Base-by-base conservation (phyloP, 176 grass and related monocot species). In the Cymbopogon citratus region DNA sequence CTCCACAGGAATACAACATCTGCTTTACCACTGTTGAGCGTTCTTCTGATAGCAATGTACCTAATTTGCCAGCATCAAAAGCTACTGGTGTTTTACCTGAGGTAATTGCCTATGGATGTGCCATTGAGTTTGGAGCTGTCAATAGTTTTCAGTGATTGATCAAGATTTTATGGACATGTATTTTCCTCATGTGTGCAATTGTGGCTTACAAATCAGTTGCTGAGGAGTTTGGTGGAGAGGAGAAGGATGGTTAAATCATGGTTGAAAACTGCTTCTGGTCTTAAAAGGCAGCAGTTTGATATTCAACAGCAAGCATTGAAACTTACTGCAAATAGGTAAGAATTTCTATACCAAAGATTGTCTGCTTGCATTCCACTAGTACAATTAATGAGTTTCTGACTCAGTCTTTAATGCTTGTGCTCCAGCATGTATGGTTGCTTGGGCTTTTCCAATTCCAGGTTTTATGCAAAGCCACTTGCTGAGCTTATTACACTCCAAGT, bases 231-330 rank as follows among this genome's bases (percentile, higher is more conserved):
- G 87, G 96, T 99, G 59, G 89, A 89, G 89, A 95, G 90, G 84
- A 95, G 96, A 95, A 93, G 92, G 84, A 89, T 87, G 90, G 96
- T 99, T 34, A 99, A 99, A 82, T 92, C 91, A 2, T 85, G 88
- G 81, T 89, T 95, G 44, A 99, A 95, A 82, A 95, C 93, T 70
- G 89, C 96, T 78, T 91, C 90, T 73, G 90, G 92, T 77, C 89
- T 95, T 75, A 91, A 92, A 93, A 85, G 73, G 68, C 90, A 99
- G 84, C 96, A 99, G 69, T 79, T 95, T 82, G 93, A 95, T 91
- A 99, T 99, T 79, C 90, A 95, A 85, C 96, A 99, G 15, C 96
- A 95, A 87, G 92, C 93, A 73, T 86, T 99, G 77, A 99, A 99
- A 82, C 93, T 99, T 59, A 99, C 93, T 74, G 96, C 96, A 70